These are phyloP conservation scores for Aspergillus ostianus DNA, from an alignment of 495 filamentous ascomycete genomes.

Conservation along the genomic window DNA sequence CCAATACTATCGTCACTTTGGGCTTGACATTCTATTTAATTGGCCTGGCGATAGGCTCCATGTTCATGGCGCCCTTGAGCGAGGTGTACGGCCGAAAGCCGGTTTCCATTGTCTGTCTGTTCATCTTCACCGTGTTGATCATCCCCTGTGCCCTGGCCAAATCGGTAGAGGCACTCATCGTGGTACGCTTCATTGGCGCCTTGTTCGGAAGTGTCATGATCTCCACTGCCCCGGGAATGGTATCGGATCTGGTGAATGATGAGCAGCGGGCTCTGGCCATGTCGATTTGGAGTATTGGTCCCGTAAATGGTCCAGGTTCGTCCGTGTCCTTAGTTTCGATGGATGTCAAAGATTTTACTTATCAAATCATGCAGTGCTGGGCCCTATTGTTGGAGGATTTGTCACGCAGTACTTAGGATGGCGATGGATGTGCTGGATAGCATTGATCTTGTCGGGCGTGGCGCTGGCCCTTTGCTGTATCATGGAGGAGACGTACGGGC, in stretches of 20 bases:
- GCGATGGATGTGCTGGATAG: conserved; percentile 86
- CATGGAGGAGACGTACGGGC: conserved; percentile 76
- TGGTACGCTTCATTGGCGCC: conserved; percentile 73
- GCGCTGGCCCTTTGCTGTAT: conserved; percentile 47
- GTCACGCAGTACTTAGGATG: conserved; percentile 70
- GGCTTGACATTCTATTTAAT: conserved; percentile 72
- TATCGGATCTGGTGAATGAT: conserved; percentile 77
- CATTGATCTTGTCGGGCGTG: conserved; percentile 64
- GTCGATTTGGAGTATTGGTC: conserved; percentile 72
- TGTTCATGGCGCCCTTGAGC: conserved; percentile 71
- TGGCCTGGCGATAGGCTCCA: conserved; percentile 64
- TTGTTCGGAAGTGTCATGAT: conserved; percentile 76
- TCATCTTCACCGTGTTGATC: conserved; percentile 62
- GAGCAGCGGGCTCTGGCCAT: conserved; percentile 71
- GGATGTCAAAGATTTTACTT: neutral
- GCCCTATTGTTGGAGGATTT: conserved; percentile 73
- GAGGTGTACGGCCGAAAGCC: conserved; percentile 74
- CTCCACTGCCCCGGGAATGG: conserved; percentile 76
- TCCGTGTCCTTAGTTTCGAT: neutral
- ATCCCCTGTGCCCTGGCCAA: conserved; percentile 69
- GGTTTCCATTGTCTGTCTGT: conserved; percentile 63
- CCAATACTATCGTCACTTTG: conserved; percentile 60
- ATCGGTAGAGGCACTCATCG: conserved; percentile 60
- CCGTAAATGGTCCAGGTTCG: conserved; percentile 72
- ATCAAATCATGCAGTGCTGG: conserved; percentile 20